Evolutionary conservation across 495 filamentous ascomycete genomes (phyloP), one percentile per base, ranked within the genome.

Genomic region (Xylaria cubensis): DNA sequence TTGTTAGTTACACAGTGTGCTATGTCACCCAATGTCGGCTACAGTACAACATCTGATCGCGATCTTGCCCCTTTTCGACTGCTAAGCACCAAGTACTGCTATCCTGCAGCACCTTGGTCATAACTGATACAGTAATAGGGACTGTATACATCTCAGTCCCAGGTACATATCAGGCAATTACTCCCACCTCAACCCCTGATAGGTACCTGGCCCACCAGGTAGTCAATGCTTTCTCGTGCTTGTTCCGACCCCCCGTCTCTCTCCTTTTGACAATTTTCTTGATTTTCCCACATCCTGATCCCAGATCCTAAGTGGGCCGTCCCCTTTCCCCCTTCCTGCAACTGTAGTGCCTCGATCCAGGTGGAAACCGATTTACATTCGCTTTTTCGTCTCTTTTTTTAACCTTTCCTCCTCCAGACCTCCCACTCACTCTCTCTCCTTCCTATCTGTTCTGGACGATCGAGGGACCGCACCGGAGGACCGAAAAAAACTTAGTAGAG

Each of bases 251-350:
- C 74, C 70, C 67, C 46, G 65, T 59, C 64, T 75, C 61, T 72
- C 74, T 76, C 74, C 80, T 77, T 77, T 80, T 74, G 76, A 59
- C 62, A 75, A 70, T 75, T 79, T 77, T 75, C 74, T 77, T 74
- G 72, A 74, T 76, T 81, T 77, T 74, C 68, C 42, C 50, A 70
- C 68, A 26, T 34, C 46, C 34, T 36, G 19, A 73, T 75, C 69
- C 73, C 64, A 76, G 75, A 70, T 77, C 73, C 65, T 34, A 71
- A 63, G 69, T 71, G 62, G 67, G 15, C 34, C 50, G 69, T 72
- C 69, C 64, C 67, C 73, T 71, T 71, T 74, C 73, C 68, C 68
- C 56, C 68, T 58, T 63, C 67, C 67, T 41, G 46, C 36, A 44
- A 26, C 39, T 51, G 63, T n/a, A 29, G 36, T 46, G 36, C 69